phyloP scores from a whole-genome alignment of 2,329 filamentous ascomycete genomes.

The Dactylella cylindrospora region DNA sequence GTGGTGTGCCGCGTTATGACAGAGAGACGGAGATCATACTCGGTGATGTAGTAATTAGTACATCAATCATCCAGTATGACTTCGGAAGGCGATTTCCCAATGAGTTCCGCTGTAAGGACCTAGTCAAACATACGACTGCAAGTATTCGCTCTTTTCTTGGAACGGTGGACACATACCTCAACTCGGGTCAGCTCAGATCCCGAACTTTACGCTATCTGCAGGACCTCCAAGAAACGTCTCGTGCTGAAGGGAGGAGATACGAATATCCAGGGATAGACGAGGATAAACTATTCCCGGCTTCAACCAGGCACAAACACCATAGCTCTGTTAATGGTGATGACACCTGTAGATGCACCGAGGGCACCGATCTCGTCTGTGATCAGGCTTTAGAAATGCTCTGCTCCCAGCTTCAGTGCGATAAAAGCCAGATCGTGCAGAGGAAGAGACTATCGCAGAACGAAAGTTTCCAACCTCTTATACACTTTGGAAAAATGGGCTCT shows the following conservation, averaged over 20 bases:
- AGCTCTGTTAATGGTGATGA: constrained; percentile 9
- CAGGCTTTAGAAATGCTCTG: constrained; percentile 46
- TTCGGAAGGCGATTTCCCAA: constrained; percentile 46
- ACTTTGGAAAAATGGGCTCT: constrained; percentile 52
- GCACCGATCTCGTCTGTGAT: constrained; percentile 45
- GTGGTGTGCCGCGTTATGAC: constrained; percentile 50
- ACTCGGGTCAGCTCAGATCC: constrained; percentile 25
- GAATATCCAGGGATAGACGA: constrained; percentile 48
- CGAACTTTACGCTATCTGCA: constrained; percentile 37
- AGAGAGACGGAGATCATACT: constrained; percentile 29
- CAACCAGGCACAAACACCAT: constrained; percentile 51
- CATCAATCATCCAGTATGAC: constrained; percentile 48
- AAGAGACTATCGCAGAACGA: constrained; percentile 4
- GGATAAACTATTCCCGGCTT: constrained; percentile 49
- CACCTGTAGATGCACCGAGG: constrained; percentile 21
- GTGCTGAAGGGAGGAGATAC: constrained; percentile 40
- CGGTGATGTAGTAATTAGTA: constrained; percentile 48
- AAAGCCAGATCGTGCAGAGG: constrained; percentile 27
- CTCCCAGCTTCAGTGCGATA: constrained; percentile 49
- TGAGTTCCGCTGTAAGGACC: constrained; percentile 45
- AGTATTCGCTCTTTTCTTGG: constrained; percentile 49
- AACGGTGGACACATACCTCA: constrained; percentile 44
- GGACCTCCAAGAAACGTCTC: constrained; percentile 42
- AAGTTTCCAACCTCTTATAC: constrained; percentile 44
- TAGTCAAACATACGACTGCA: constrained; percentile 44